phyloP scores from a whole-genome alignment of 331 rosid species.

The Spiraea crenata region DNA sequence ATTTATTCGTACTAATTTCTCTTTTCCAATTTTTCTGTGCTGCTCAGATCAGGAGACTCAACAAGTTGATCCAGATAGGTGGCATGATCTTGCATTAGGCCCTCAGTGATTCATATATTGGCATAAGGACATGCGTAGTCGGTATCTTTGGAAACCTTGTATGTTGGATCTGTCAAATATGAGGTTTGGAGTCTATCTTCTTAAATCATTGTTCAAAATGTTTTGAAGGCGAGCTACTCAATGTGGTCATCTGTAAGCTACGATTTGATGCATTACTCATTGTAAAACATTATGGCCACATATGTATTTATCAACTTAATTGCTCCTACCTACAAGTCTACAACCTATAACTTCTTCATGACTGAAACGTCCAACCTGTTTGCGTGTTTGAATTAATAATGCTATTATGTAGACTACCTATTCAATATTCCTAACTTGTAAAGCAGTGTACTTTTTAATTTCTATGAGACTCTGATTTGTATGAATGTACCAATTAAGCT shows the following conservation, averaged over 20 bases:
- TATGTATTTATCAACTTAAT: background rate
- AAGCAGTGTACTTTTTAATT: no score
- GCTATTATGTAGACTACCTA: no score
- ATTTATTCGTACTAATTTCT: background rate
- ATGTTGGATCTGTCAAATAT: background rate
- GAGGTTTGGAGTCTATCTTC: background rate
- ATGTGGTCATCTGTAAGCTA: background rate
- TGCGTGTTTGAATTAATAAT: background rate
- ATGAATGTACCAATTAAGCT: no score
- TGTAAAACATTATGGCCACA: background rate
- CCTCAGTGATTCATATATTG: constrained; percentile 29
- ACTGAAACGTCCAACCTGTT: background rate
- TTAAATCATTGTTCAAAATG: background rate
- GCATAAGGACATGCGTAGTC: background rate
- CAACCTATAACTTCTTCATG: background rate
- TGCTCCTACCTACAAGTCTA: background rate
- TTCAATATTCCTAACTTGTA: no score
- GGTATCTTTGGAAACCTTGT: background rate
- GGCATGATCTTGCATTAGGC: constrained; percentile 80
- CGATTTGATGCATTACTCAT: background rate
- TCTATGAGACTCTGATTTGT: no score
- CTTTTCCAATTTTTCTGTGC: constrained; percentile 5
- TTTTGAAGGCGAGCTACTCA: background rate
- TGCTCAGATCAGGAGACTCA: constrained; percentile 66
- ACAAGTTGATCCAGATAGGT: constrained; percentile 54